Percentiles rank a stretch among this genome's conserved stretches.
Conservation (phyloP, 306 rosid genomes). For the Quercus alba region DNA sequence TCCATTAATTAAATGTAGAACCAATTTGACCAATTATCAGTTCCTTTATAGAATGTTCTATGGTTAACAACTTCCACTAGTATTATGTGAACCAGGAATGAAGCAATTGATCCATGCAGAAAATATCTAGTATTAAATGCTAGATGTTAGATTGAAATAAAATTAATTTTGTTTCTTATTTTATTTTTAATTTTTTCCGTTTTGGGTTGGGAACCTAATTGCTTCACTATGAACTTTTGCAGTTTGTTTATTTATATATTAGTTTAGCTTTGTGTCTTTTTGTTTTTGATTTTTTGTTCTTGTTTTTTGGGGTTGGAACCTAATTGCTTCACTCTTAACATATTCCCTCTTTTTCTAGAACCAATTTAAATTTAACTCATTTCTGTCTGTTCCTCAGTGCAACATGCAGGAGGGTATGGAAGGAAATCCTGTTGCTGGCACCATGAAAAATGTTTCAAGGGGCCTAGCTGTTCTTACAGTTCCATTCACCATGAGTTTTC, state of each 20-base stretch:
- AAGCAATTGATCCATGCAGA: not conserved
- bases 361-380: not conserved
- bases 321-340: not conserved
- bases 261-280: not conserved
- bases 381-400: conserved; percentile 41
- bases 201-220: not conserved
- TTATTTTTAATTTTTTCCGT: not conserved
- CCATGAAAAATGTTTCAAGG: conserved; percentile 82
- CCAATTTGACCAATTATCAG: not conserved
- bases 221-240: not conserved
- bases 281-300: not conserved
- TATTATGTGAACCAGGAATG: not conserved
- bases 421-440: conserved; percentile 76
- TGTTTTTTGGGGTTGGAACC: not conserved
- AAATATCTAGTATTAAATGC: not conserved
- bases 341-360: not conserved
- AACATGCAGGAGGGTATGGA: conserved; percentile 94
- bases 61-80: not conserved
- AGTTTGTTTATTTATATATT: not conserved
- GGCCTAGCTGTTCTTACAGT: conserved; percentile 82
- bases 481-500: conserved; percentile 82
- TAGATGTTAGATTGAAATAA: not conserved
- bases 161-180: not conserved
- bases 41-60: not conserved
- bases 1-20: not conserved